Conservation (phyloP, 2,329 filamentous ascomycete species). For the Cladosporium sp. region DNA sequence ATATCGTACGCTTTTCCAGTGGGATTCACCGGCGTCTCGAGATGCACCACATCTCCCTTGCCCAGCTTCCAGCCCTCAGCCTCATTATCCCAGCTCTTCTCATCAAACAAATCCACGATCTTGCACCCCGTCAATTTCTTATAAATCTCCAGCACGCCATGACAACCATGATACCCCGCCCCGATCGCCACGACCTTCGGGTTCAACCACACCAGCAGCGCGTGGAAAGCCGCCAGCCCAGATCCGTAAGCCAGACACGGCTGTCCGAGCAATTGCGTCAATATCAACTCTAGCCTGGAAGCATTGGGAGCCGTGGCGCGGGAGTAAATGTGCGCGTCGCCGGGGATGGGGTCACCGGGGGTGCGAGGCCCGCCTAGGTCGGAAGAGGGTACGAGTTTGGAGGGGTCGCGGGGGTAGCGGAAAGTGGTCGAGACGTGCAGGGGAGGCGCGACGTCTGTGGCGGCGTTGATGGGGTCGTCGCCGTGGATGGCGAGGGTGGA, state of each 20-base stretch:
- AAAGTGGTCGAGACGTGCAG: constrained; percentile 91
- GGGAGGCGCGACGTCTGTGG: constrained; percentile 75
- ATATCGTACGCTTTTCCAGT: constrained; percentile 77
- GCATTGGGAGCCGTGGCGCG: constrained; percentile 73
- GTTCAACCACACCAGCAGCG: constrained; percentile 76
- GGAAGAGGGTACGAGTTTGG: too few relatives aligned
- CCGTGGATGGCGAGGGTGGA: constrained; percentile 32
- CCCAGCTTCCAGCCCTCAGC: constrained; percentile 63
- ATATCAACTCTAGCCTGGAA: constrained; percentile 78
- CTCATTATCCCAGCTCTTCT: constrained; percentile 41
- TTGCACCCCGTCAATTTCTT: constrained; percentile 70
- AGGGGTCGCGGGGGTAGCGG: constrained; percentile 70
- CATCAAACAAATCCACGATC: constrained; percentile 60
- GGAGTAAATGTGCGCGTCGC: constrained; percentile 76
- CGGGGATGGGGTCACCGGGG: constrained; percentile 39
- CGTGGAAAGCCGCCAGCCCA: constrained; percentile 84
- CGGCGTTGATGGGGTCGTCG: constrained; percentile 32
- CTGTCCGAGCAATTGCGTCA: constrained; percentile 67
- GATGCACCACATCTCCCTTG: constrained; percentile 77
- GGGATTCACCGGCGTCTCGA: constrained; percentile 93
- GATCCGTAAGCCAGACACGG: constrained; percentile 74
- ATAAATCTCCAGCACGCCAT: constrained; percentile 74
- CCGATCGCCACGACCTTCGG: constrained; percentile 79
- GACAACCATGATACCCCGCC: constrained; percentile 88
- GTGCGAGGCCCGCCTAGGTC: too few relatives aligned